Evolutionary conservation across 164 flowering plant species (phyloP).

Genomic region (Dillenia turbinata): DNA sequence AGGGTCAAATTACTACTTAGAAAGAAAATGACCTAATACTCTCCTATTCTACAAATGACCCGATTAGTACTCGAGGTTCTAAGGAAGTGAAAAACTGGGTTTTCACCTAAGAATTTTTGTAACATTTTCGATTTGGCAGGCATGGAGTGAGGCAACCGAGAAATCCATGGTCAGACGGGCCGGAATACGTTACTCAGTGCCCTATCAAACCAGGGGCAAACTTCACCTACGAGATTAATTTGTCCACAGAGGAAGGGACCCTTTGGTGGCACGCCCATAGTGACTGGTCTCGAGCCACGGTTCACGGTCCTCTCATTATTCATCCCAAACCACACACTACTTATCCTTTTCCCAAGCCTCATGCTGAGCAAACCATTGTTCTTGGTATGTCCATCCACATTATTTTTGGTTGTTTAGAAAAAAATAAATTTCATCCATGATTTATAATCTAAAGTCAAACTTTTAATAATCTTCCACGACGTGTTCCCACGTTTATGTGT

Average conservation of each 20-base stretch:
- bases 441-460: too few relatives aligned
- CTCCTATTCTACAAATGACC: too few relatives aligned
- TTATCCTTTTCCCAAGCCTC: slow-evolving; percentile 38
- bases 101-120: too few relatives aligned
- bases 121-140: slow-evolving; percentile 15
- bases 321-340: slow-evolving; percentile 15
- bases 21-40: too few relatives aligned
- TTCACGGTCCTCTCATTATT: slow-evolving; percentile 39
- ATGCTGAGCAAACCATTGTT: slow-evolving; percentile 19
- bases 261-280: slow-evolving; percentile 57
- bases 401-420: background rate
- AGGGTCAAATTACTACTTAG: too few relatives aligned
- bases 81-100: too few relatives aligned
- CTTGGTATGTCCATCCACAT: slow-evolving; percentile 18
- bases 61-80: too few relatives aligned
- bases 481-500: too few relatives aligned
- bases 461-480: too few relatives aligned
- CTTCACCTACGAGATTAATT: slow-evolving; percentile 22
- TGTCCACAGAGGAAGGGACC: slow-evolving; percentile 33
- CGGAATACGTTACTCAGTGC: slow-evolving; percentile 38
- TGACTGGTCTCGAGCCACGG: slow-evolving; percentile 43
- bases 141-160: slow-evolving; percentile 49
- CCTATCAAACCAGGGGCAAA: slow-evolving; percentile 26
- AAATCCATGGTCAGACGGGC: slow-evolving; percentile 46
- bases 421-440: background rate